Base-by-base conservation (phyloP, 148 eudicot genomes). In the Camellia japonica region DNA sequence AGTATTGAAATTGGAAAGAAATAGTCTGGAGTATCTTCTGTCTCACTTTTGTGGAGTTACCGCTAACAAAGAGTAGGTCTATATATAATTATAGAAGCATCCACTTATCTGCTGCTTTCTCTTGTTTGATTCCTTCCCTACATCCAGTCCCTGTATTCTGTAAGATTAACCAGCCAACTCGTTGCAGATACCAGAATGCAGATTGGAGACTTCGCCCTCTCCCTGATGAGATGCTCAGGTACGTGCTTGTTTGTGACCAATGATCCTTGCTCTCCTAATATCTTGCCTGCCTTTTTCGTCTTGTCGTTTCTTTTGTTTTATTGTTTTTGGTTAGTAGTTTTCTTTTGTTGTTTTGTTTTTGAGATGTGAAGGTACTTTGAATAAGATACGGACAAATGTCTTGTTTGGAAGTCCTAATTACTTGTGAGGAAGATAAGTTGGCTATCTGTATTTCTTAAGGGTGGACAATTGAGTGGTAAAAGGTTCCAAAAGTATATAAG, bases 181-280 rank as follows among this genome's bases (percentile, higher is more conserved):
- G 80, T 73, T 83, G 79, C 91, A 95, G 98, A 82, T 96, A 96
- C 89, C 99, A 96, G 83, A 94, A 86, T 86, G 99, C 99, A 79
- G 99, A 96, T 82, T 96, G 99, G 99, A 90, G 99, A 83, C 80
- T 93, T 74, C 97, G 99, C 47, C 99, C 99, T 77, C 94, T 96
- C 77, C 97, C 99, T 47, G 83, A 56, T 44, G 99, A 92, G 82
- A 96, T 96, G 99, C 67, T 93, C 72, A 92, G 89, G 98, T 95
- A 86, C 16, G 77, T 78, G 20, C 74, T 46, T 58, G 19, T 38
- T 38, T 19, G 13, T 47, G 64, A 76, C 82, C 41, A 11, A 23
- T 51, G n/a, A 54, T 46, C 1, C 49, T 18, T 80, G 2, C 14
- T 44, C 66, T 68, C n/a, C 67, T 59, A 23, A 12, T 71, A 51